Evolutionary conservation across 2,329 filamentous ascomycete genomes (phyloP), one percentile per base, ranked within the genome.

Genomic region (Geosmithia putterillii): DNA sequence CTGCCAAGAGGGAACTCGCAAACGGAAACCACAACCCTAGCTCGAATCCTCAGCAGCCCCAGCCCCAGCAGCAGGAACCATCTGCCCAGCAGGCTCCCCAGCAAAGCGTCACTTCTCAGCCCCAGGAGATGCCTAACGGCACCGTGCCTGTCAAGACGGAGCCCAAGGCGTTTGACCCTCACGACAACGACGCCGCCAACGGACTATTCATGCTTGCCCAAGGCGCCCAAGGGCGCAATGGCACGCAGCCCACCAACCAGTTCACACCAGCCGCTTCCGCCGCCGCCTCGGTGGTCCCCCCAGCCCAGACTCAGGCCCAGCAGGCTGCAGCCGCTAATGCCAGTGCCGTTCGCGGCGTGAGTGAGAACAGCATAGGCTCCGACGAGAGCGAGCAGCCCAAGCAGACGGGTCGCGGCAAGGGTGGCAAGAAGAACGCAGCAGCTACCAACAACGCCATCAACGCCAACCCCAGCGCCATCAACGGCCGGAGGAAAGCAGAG

Each of bases 141-240:
- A 47, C 52, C 21, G 47, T 58, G 7, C 51, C 54, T 6, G 54
- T 64, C 15, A 75, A 79, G 60, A 41, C 65, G 7, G 69, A 76
- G 51, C 45, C 62, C 14, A 78, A 71, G 53, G 76, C 81, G 4
- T 94, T 88, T 56, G 83, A 89, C 46, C 85, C 88, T 37, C 87
- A 94, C 62, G 90, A 95, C 43, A 94, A 90, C 54, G 90, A 95
- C 65, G 92, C 90, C 38, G 92, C 90, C 42, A 96, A 95, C 58
- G 89, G 92, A 23, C 71, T 98, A 1, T 94, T 87, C 54, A 83
- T 95, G 75, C 72, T 98, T 46, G 89, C 92, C 1, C 81, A 86
- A 55, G 36, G 36, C n/a, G 79, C 80, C 74, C 83, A 61, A 64
- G 79, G 65, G 73, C 81, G 58, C 63, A 80, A 67, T 70, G 76